Conservation (phyloP, 768 basidiomycete genomes). For the Asterophora parasitica region DNA sequence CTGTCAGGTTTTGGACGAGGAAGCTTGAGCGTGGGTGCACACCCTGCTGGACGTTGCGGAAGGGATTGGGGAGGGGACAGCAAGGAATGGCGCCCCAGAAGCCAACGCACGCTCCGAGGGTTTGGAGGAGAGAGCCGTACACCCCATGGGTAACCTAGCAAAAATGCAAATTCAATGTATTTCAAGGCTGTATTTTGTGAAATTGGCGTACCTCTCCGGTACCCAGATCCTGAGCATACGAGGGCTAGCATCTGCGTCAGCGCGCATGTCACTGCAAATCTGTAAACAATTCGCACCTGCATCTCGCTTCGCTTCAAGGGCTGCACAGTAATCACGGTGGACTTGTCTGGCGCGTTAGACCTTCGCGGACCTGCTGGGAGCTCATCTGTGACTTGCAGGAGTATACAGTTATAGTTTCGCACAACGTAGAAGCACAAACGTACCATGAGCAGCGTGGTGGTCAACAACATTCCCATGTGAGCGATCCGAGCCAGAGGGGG, state of each 20-base stretch:
- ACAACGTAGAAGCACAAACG: slow-evolving; percentile 20
- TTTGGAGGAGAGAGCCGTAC: slow-evolving; percentile 78
- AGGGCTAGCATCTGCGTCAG: slow-evolving; percentile 48
- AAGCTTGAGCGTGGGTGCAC: slow-evolving; percentile 9
- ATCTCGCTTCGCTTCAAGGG: slow-evolving; percentile 81
- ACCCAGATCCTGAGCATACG: slow-evolving; percentile 89
- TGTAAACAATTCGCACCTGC: slow-evolving; percentile 51
- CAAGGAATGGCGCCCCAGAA: slow-evolving; percentile 75
- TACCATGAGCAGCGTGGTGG: slow-evolving; percentile 64
- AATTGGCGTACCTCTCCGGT: slow-evolving; percentile 41
- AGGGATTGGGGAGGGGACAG: slow-evolving; percentile 81
- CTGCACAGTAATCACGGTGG: slow-evolving; percentile 71
- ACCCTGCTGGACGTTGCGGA: slow-evolving; percentile 84
- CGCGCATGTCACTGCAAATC: background rate
- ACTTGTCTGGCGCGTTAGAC: slow-evolving; percentile 17
- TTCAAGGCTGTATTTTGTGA: background rate
- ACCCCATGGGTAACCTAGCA: slow-evolving; percentile 71
- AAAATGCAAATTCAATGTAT: background rate
- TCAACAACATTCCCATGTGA: slow-evolving; percentile 65
- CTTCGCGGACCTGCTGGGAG: slow-evolving; percentile 30
- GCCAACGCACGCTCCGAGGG: slow-evolving; percentile 64
- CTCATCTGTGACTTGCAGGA: slow-evolving; percentile 62
- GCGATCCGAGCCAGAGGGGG: slow-evolving; percentile 33
- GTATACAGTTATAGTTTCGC: background rate
- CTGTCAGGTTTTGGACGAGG: slow-evolving; percentile 11